Evolutionary conservation across 192 early-diverging fungal genomes (phyloP).

Genomic region (Umbelopsis isabellina): DNA sequence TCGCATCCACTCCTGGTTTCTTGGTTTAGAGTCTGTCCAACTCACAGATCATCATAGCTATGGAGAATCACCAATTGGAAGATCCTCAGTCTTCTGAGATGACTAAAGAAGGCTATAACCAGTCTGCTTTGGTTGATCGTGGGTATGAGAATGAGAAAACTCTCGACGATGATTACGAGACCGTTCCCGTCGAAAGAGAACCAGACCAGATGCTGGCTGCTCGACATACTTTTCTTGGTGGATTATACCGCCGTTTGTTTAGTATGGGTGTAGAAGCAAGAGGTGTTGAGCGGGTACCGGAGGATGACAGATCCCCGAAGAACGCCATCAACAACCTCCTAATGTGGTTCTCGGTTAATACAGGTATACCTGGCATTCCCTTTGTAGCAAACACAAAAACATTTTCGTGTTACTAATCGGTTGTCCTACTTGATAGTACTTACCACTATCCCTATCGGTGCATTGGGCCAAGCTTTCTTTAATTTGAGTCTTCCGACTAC

Average conservation of each 20-base stretch:
- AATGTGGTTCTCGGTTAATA: constrained; percentile 31
- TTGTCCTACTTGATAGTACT: background rate
- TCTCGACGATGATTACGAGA: background rate
- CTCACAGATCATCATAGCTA: too few relatives aligned
- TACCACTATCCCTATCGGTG: constrained; percentile 27
- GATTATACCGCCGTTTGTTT: background rate
- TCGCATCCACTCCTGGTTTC: too few relatives aligned
- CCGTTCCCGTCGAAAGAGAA: background rate
- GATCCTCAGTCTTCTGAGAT: too few relatives aligned
- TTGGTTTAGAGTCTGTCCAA: too few relatives aligned
- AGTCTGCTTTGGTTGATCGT: background rate
- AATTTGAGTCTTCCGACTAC: constrained; percentile 16
- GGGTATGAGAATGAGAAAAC: background rate
- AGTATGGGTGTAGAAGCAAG: constrained; percentile 24
- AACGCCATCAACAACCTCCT: constrained; percentile 24
- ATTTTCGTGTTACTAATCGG: too few relatives aligned
- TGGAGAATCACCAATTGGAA: too few relatives aligned
- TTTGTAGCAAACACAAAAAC: too few relatives aligned
- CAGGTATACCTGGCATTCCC: background rate
- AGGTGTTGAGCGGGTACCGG: constrained; percentile 24
- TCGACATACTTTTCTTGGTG: background rate
- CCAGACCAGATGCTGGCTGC: background rate
- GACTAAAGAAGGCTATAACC: too few relatives aligned
- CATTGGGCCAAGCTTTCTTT: constrained; percentile 7
- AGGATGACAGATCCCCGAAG: constrained; percentile 23